Conservation (phyloP, 169 alveolate species). For the Toxoplasma gondii region DNA sequence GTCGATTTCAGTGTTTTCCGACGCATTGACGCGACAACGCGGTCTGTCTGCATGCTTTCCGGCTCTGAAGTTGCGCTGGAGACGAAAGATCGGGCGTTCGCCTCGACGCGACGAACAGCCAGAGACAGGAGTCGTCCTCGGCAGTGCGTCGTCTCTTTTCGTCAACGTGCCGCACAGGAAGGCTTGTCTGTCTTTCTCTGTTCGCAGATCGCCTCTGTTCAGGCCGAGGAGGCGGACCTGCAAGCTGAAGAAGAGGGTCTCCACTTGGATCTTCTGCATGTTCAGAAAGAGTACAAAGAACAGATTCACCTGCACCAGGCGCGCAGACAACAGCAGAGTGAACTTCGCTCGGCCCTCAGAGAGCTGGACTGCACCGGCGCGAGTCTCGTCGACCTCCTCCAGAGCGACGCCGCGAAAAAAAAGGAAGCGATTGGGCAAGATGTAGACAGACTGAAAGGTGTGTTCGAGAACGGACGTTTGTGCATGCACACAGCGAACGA, state of each 20-base stretch:
- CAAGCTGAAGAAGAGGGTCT: constrained; percentile 47
- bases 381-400: neutral
- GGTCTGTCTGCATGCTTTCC: no score
- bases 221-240: constrained; percentile 6
- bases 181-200: no score
- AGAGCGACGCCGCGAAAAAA: neutral
- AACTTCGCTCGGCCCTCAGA: neutral
- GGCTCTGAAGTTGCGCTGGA: no score
- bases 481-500: neutral
- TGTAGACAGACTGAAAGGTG: neutral
- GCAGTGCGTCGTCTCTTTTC: no score
- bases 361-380: neutral
- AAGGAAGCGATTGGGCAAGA: neutral
- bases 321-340: constrained; percentile 36
- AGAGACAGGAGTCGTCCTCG: no score
- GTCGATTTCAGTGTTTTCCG: no score
- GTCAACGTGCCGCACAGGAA: no score
- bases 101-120: no score
- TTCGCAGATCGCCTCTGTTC: constrained; percentile 25
- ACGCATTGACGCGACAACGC: no score
- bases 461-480: neutral
- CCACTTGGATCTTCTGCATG: constrained; percentile 33
- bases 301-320: constrained; percentile 47
- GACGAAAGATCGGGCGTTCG: no score
- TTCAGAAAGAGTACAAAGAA: constrained; percentile 57